A percentile compares a stretch with the other conserved stretches of the same genome.
These are phyloP conservation scores for Tylopilus felleus DNA, from an alignment of 768 basidiomycete species.

Conservation along the genomic window DNA sequence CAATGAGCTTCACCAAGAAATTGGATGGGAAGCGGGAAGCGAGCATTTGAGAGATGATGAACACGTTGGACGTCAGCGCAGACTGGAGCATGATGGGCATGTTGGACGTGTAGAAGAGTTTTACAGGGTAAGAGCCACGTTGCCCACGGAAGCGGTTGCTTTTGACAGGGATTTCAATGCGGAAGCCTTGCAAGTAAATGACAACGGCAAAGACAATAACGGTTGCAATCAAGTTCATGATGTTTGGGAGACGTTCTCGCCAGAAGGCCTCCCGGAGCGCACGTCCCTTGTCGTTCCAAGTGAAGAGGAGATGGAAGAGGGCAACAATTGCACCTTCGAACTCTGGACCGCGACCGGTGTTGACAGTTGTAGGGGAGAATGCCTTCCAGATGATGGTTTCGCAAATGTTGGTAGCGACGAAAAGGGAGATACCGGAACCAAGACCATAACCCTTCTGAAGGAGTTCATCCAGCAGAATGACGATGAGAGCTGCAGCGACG, in stretches of 20 bases:
- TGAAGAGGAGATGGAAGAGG: slow-evolving; percentile 96
- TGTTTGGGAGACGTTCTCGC: slow-evolving; percentile 92
- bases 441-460: slow-evolving; percentile 99
- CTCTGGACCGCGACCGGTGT: slow-evolving; percentile 97
- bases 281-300: slow-evolving; percentile 97
- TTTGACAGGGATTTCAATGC: slow-evolving; percentile 98
- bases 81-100: slow-evolving; percentile 99
- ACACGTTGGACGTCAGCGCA: slow-evolving; percentile 90
- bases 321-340: slow-evolving; percentile 97
- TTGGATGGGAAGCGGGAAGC: slow-evolving; percentile 87
- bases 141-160: slow-evolving; percentile 96
- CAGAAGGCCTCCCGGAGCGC: slow-evolving; percentile 98
- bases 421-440: slow-evolving; percentile 96
- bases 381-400: slow-evolving; percentile 99
- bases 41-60: slow-evolving; percentile 96
- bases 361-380: slow-evolving; percentile 96
- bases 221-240: slow-evolving; percentile 96
- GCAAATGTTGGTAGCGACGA: slow-evolving; percentile 99
- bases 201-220: slow-evolving; percentile 89
- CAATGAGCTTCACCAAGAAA: slow-evolving; percentile 84
- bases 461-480: slow-evolving; percentile 97
- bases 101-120: slow-evolving; percentile 98
- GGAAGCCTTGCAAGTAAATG: slow-evolving; percentile 98
- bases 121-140: slow-evolving; percentile 92
- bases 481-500: slow-evolving; percentile 89